Percentiles rank a stretch among this genome's conserved stretches.
Conservation (phyloP, 164 flowering plant species). For the Dillenia suffruticosa region DNA sequence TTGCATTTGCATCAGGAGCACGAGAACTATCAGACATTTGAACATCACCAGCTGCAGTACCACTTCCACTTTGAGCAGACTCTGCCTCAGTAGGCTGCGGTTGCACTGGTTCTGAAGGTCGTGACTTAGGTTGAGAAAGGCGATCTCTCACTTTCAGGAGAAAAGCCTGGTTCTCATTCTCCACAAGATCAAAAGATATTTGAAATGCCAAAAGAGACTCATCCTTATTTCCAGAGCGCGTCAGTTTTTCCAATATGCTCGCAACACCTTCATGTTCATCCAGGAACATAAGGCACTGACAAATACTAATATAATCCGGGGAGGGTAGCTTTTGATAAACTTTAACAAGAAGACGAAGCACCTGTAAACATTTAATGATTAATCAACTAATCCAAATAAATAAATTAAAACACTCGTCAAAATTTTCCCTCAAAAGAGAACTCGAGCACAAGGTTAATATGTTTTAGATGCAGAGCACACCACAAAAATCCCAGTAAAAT, state of each 20-base stretch:
- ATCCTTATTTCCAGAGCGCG: conserved; percentile 64
- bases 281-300: conserved; percentile 91
- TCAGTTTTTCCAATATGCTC: conserved; percentile 64
- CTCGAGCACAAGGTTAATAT: too few species aligned
- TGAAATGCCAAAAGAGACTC: conserved; percentile 89
- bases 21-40: conserved; percentile 60
- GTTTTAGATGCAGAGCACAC: too few species aligned
- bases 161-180: conserved; percentile 96
- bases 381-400: too few species aligned
- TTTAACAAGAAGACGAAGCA: conserved; percentile 79
- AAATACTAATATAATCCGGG: conserved; percentile 81
- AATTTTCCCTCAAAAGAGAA: too few species aligned
- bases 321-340: conserved; percentile 64
- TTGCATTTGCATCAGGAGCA: conserved; percentile 22
- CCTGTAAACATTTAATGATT: conserved; percentile 33
- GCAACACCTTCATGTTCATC: conserved; percentile 80
- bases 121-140: conserved; percentile 49
- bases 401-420: too few species aligned
- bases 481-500: too few species aligned
- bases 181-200: conserved; percentile 93
- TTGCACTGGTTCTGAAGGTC: conserved; percentile 28
- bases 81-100: conserved; percentile 29
- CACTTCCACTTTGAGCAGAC: conserved; percentile 35
- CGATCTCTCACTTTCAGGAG: conserved; percentile 72
- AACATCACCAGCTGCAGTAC: conserved; percentile 46